phyloP scores from a whole-genome alignment of 352 stramenopile species.

The Albugo laibachii region DNA sequence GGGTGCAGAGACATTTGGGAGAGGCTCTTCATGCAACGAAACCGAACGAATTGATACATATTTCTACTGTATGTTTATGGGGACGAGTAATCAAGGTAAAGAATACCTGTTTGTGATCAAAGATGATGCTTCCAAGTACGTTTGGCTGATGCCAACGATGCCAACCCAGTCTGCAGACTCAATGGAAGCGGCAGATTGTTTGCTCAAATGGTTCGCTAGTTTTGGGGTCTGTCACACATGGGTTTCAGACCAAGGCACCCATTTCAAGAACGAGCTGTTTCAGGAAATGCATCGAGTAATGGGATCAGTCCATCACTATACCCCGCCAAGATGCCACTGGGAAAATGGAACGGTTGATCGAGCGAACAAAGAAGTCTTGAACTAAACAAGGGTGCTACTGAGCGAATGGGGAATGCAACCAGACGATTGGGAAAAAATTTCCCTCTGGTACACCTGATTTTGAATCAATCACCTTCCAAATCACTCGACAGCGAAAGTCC shows the following conservation, averaged over 20 bases:
- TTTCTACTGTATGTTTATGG: constrained; percentile 4
- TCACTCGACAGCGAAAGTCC: constrained; percentile 4
- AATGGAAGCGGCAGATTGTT: too few relatives aligned
- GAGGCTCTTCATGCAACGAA: constrained; percentile 1
- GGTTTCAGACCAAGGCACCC: too few relatives aligned
- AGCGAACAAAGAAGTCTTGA: too few relatives aligned
- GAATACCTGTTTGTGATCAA: neutral
- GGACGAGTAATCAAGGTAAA: neutral
- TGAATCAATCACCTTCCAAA: constrained; percentile 2
- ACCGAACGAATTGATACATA: constrained; percentile 3
- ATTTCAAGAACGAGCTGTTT: too few relatives aligned
- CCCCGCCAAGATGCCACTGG: too few relatives aligned
- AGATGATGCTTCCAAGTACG: neutral
- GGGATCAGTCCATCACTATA: too few relatives aligned
- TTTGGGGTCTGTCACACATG: constrained; percentile 2
- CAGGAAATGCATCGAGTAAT: too few relatives aligned
- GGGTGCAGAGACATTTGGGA: neutral
- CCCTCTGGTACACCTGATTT: neutral
- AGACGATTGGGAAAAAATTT: neutral
- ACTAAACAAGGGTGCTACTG: too few relatives aligned
- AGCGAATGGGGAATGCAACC: constrained; percentile 1
- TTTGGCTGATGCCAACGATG: too few relatives aligned
- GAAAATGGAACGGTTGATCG: too few relatives aligned
- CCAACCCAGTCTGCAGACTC: too few relatives aligned
- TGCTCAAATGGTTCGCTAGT: constrained; percentile 1